Evolutionary conservation across 2,329 filamentous ascomycete species (phyloP).

Genomic region (Aspergillus neotritici): DNA sequence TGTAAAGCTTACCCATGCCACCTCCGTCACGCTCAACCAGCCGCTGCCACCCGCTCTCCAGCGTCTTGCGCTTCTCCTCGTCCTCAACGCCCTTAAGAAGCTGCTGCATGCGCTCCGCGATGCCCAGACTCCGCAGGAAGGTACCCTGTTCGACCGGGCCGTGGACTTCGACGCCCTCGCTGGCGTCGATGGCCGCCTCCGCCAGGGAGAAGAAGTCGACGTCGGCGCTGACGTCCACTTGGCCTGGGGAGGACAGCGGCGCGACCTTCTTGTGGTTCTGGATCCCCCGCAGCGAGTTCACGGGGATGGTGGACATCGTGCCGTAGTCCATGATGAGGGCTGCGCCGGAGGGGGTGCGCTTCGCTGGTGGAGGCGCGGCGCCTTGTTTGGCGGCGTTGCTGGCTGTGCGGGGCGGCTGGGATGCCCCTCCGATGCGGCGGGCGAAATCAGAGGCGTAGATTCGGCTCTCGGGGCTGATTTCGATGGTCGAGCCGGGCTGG

Average conservation of each 20-base stretch:
- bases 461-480: slow-evolving; percentile 82
- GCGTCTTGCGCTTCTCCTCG: slow-evolving; percentile 52
- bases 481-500: slow-evolving; percentile 65
- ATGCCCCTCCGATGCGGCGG: slow-evolving; percentile 69
- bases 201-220: slow-evolving; percentile 88
- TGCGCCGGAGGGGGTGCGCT: slow-evolving; percentile 66
- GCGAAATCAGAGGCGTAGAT: slow-evolving; percentile 79
- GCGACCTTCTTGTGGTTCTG: slow-evolving; percentile 68
- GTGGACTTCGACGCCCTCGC: slow-evolving; percentile 79
- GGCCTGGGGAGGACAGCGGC: slow-evolving; percentile 72
- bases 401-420: slow-evolving; percentile 25
- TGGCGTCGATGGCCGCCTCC: slow-evolving; percentile 70
- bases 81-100: slow-evolving; percentile 50
- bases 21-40: slow-evolving; percentile 74
- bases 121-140: slow-evolving; percentile 77
- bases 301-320: slow-evolving; percentile 67
- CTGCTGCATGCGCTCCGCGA: slow-evolving; percentile 67
- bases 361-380: slow-evolving; percentile 41
- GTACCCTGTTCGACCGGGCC: slow-evolving; percentile 80
- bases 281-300: slow-evolving; percentile 89
- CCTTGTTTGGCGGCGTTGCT: slow-evolving; percentile 8
- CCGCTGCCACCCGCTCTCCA: slow-evolving; percentile 72
- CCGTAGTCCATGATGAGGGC: slow-evolving; percentile 97
- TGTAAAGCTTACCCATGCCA: slow-evolving; percentile 94
- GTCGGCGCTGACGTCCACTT: slow-evolving; percentile 84